These are phyloP conservation scores for Kitagawia praeruptora DNA, from an alignment of 129 eudicot species.

Conservation along the genomic window DNA sequence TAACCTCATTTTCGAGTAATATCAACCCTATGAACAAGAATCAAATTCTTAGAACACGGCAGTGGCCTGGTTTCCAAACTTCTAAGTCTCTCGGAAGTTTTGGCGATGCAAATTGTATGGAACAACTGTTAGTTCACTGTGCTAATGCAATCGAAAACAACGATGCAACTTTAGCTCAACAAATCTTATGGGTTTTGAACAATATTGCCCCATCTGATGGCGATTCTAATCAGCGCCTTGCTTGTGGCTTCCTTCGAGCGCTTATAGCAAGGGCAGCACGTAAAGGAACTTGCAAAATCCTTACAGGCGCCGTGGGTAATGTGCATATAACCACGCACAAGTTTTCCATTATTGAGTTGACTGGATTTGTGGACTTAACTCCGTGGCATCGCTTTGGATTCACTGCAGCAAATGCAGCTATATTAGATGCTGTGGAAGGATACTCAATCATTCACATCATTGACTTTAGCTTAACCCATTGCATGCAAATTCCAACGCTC, in stretches of 20 bases:
- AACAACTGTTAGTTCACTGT: slow-evolving; percentile 76
- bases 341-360: slow-evolving; percentile 74
- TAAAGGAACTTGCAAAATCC: slow-evolving; percentile 55
- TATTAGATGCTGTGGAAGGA: slow-evolving; percentile 67
- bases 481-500: slow-evolving; percentile 97
- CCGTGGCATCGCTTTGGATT: slow-evolving; percentile 97
- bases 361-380: slow-evolving; percentile 75
- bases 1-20: not conserved
- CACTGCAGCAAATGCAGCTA: slow-evolving; percentile 83
- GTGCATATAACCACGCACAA: slow-evolving; percentile 45
- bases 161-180: slow-evolving; percentile 86
- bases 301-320: slow-evolving; percentile 32
- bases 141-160: slow-evolving; percentile 84
- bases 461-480: slow-evolving; percentile 75
- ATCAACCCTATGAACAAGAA: not conserved
- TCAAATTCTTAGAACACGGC: slow-evolving; percentile 24
- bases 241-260: slow-evolving; percentile 82
- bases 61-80: slow-evolving; percentile 56
- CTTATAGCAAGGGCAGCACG: slow-evolving; percentile 65
- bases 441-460: slow-evolving; percentile 54
- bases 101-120: slow-evolving; percentile 89
- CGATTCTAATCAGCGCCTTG: slow-evolving; percentile 71
- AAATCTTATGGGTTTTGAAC: slow-evolving; percentile 92
- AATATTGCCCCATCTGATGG: slow-evolving; percentile 94
- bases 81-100: slow-evolving; percentile 30